Evolutionary conservation across 1,139 yeast genomes (phyloP).

Genomic region (Taiozyma sp.): DNA sequence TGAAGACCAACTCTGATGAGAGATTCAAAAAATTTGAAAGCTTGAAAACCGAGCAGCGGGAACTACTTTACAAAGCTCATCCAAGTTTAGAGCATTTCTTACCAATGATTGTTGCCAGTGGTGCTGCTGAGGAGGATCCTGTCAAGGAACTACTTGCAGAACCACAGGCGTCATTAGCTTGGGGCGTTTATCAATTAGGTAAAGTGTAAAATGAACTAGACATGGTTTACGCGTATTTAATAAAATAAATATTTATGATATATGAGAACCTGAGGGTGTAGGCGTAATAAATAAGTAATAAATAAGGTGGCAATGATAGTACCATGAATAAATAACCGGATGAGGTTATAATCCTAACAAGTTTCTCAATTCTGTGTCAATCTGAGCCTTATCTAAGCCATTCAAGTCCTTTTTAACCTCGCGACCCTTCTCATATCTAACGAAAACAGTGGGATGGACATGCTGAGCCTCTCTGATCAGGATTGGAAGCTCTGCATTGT

Average conservation of each 20-base stretch:
- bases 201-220: background rate
- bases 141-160: conserved; percentile 44
- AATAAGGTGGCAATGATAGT: conserved; percentile 1
- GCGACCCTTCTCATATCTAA: conserved; percentile 19
- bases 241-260: conserved; percentile 1
- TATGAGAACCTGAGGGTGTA: conserved; percentile 2
- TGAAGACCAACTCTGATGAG: conserved; percentile 25
- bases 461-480: conserved; percentile 19
- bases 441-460: conserved; percentile 19
- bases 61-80: conserved; percentile 51
- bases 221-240: background rate
- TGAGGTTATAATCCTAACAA: conserved; percentile 11
- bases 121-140: conserved; percentile 40
- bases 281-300: conserved; percentile 3
- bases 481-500: conserved; percentile 20
- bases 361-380: conserved; percentile 15
- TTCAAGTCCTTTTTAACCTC: conserved; percentile 19
- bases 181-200: conserved; percentile 58
- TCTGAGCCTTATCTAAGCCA: conserved; percentile 17
- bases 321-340: background rate
- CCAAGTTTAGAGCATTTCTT: conserved; percentile 73
- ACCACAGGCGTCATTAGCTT: conserved; percentile 49
- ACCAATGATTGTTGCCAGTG: conserved; percentile 67
- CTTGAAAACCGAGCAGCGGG: conserved; percentile 28
- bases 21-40: conserved; percentile 31